Conservation (phyloP, 176 grass and related monocot genomes). For the Rhynchospora pubera region DNA sequence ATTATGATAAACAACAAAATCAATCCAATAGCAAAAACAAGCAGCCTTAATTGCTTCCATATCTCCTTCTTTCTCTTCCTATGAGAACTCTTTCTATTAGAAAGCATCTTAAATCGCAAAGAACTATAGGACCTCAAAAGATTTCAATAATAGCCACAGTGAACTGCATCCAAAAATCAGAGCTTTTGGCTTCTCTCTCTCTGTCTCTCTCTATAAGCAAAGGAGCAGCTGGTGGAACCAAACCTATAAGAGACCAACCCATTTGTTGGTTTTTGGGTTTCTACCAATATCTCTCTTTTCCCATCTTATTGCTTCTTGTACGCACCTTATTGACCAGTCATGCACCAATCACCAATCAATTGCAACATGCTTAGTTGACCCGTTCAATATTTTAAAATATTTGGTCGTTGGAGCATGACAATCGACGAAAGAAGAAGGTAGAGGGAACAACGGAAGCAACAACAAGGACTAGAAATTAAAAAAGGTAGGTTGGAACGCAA, state of each 20-base stretch:
- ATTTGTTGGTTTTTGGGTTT: neutral
- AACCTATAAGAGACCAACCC: slow-evolving; percentile 25
- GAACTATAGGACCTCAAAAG: neutral
- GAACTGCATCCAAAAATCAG: neutral
- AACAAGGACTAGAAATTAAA: neutral
- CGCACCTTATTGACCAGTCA: neutral
- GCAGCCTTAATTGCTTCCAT: slow-evolving; percentile 50
- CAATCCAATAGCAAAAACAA: slow-evolving; percentile 42
- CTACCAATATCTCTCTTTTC: neutral
- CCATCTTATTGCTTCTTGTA: neutral
- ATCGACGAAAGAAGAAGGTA: neutral
- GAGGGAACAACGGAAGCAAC: neutral
- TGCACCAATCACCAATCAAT: slow-evolving; percentile 19
- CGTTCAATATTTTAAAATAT: neutral
- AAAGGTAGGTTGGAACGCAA: neutral
- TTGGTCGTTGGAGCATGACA: slow-evolving; percentile 17
- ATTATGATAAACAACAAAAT: slow-evolving; percentile 59
- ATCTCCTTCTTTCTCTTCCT: slow-evolving; percentile 37
- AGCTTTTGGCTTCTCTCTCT: neutral
- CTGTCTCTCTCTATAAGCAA: neutral
- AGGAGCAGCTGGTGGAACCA: slow-evolving; percentile 4
- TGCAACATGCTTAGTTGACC: slow-evolving; percentile 9
- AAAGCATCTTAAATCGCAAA: neutral
- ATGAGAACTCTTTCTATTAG: slow-evolving; percentile 18
- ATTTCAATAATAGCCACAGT: neutral